phyloP scores from a whole-genome alignment of 495 filamentous ascomycete species.

The Elasticomyces elasticus region DNA sequence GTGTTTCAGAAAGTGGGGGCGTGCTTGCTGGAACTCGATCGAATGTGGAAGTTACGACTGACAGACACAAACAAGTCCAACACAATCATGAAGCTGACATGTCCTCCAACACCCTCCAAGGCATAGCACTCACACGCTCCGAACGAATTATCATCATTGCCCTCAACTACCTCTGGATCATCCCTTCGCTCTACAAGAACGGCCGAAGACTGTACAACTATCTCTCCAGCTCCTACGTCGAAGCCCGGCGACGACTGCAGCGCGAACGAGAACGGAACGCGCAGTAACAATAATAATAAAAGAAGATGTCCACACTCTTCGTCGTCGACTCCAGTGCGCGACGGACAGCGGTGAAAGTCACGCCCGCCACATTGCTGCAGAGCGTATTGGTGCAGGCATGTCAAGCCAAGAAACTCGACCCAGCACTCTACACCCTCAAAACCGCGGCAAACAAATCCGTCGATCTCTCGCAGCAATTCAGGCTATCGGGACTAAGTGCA shows the following conservation, averaged over 20 bases:
- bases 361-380: conserved; percentile 63
- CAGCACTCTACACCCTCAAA: conserved; percentile 75
- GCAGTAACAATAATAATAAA: background rate
- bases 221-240: background rate
- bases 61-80: background rate
- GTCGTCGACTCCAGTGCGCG: conserved; percentile 70
- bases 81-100: conserved; percentile 11
- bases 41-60: background rate
- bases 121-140: conserved; percentile 14
- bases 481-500: conserved; percentile 73
- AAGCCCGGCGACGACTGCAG: conserved; percentile 3
- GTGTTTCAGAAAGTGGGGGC: background rate
- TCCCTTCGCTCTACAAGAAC: conserved; percentile 10
- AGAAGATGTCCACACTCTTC: conserved; percentile 56
- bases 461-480: conserved; percentile 72
- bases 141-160: conserved; percentile 22
- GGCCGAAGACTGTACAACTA: conserved; percentile 1
- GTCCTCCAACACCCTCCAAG: too few species aligned
- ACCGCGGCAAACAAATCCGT: conserved; percentile 74
- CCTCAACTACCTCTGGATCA: conserved; percentile 16
- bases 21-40: background rate
- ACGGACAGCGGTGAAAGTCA: conserved; percentile 70
- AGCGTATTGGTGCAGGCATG: conserved; percentile 85
- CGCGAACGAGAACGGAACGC: background rate
- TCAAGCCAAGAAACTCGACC: conserved; percentile 57